Conservation (phyloP, 83 land plant genomes). For the Picea mariana region DNA sequence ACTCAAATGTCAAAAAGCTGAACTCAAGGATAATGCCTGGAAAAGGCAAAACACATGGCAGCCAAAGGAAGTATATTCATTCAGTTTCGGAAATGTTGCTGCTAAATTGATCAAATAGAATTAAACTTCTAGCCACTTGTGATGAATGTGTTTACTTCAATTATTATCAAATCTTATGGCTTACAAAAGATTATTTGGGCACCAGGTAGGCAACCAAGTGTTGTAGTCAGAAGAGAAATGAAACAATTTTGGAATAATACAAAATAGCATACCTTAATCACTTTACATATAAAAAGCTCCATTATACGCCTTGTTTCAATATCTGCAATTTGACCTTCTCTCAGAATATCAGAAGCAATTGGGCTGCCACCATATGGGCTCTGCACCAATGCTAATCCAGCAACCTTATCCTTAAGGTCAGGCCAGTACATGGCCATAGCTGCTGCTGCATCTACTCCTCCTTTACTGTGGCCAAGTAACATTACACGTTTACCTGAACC, state of each 20-base stretch:
- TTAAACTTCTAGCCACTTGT: neutral
- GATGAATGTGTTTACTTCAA: neutral
- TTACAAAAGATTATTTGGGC: no score
- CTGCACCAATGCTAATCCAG: slow-evolving; percentile 88
- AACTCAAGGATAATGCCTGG: no score
- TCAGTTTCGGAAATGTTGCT: neutral
- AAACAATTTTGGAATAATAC: neutral
- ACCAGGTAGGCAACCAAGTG: neutral
- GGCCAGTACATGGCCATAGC: slow-evolving; percentile 90
- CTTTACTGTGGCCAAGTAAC: slow-evolving; percentile 96
- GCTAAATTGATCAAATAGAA: neutral
- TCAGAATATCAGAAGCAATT: slow-evolving; percentile 88
- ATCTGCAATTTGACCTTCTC: slow-evolving; percentile 99
- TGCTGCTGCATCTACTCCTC: slow-evolving; percentile 98
- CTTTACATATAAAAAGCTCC: slow-evolving; percentile 87
- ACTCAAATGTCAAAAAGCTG: neutral
- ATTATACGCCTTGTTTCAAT: slow-evolving; percentile 71
- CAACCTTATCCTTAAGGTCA: slow-evolving; percentile 89
- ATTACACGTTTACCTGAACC: slow-evolving; percentile 81
- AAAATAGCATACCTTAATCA: slow-evolving; percentile 72
- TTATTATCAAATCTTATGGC: neutral
- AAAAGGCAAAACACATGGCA: no score
- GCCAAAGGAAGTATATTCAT: neutral
- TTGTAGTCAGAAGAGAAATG: neutral
- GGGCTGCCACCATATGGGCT: slow-evolving; percentile 99